Conservation (phyloP, 306 rosid species). For the Arachis stenosperma region DNA sequence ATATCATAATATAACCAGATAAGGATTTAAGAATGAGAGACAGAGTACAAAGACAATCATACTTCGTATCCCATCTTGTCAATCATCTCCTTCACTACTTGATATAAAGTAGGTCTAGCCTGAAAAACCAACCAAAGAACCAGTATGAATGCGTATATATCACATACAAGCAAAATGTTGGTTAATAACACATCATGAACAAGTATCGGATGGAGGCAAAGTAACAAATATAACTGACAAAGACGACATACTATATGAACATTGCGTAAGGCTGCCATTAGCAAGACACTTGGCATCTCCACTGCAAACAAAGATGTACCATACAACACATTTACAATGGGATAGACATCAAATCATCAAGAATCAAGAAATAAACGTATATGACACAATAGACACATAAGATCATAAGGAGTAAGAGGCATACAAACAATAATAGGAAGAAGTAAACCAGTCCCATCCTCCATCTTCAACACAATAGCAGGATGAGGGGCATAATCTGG, state of each 20-base stretch:
- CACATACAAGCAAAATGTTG: slow-evolving; percentile 16
- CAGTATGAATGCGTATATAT: slow-evolving; percentile 7
- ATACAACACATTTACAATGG: slow-evolving; percentile 19
- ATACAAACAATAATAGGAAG: slow-evolving; percentile 89
- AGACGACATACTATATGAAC: slow-evolving; percentile 68
- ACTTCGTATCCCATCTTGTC: slow-evolving; percentile 88
- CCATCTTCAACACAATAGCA: slow-evolving; percentile 84
- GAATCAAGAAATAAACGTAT: not conserved
- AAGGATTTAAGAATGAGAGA: not conserved
- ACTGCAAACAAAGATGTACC: slow-evolving; percentile 53
- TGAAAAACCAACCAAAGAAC: slow-evolving; percentile 42
- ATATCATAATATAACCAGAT: slow-evolving; percentile 7
- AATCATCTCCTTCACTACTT: slow-evolving; percentile 82
- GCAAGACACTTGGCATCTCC: slow-evolving; percentile 90
- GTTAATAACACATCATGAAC: not conserved
- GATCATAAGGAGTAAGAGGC: slow-evolving; percentile 34
- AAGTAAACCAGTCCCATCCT: slow-evolving; percentile 87
- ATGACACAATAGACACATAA: not conserved
- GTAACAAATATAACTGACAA: not conserved
- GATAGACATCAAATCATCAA: slow-evolving; percentile 6
- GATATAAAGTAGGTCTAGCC: slow-evolving; percentile 86
- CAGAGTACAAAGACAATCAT: slow-evolving; percentile 25
- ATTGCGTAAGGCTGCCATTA: slow-evolving; percentile 81
- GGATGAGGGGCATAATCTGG: slow-evolving; percentile 89
- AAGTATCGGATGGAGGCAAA: not conserved